Evolutionary conservation across 208 protist species (phyloP), one percentile per base, ranked within the genome.

Genomic region (Porcisia hertigi): DNA sequence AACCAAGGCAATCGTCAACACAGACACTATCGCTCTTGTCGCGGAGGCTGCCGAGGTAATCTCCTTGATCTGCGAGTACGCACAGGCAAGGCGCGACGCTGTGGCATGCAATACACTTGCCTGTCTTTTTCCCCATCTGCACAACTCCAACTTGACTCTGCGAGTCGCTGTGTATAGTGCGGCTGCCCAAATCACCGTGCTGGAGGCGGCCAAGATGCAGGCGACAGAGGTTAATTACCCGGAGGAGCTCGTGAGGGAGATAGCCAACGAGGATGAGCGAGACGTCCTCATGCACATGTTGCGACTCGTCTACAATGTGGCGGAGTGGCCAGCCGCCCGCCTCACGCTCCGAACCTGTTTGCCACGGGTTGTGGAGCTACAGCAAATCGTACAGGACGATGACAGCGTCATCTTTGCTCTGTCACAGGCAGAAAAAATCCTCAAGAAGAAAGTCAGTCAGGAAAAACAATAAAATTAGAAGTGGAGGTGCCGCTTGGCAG

Each of bases 281-380:
- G 93, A 97, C 63, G 91, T 96, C 3, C 83, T 96, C 59, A 85
- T 90, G 23, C 84, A 93, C 80, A 80, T 95, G 70, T 80, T 91
- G 16, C 86, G 86, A 14, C 80, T 89, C 3, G 79, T 91, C 52
- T 86, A 88, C 63, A 86, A 89, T 74, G 41, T 96, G 43, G 88
- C 90, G 8, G 92, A 95, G 80, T 90, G 86, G 58, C 88, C 90
- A 16, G 62, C 67, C 34, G 92, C 88, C 25, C 83, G 90, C 2
- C 62, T 71, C 8, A 82, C 82, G 39, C 81, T 96, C 41, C 76
- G 85, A 1, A 67, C 39, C 0, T 85, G 78, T n/a, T 77, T 86
- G 64, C 76, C 80, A n/a, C 81, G 87, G 1, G 75, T 96, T 41
- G 71, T 69, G 12, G 80, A 78, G 16, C 77, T 92, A 9, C 59